phyloP scores from a whole-genome alignment of 2,329 filamentous ascomycete genomes.

The Alternaria rosae region DNA sequence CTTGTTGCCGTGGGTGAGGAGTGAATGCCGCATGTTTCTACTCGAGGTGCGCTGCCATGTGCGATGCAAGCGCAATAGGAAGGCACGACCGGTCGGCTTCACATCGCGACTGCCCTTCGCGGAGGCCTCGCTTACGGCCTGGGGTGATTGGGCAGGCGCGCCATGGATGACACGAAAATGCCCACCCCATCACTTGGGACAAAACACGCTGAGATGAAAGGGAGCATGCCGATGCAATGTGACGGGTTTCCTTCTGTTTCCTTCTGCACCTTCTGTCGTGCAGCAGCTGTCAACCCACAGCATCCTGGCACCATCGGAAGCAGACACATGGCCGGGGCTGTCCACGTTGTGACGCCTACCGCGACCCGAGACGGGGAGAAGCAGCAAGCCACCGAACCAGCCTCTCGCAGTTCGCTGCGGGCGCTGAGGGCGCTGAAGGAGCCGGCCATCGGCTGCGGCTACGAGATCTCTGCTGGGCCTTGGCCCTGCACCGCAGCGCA shows the following conservation, averaged over 20 bases:
- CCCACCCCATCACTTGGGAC: constrained; percentile 15
- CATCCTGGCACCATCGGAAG: constrained; percentile 5
- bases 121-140: constrained; percentile 29
- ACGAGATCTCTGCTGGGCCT: constrained; percentile 30
- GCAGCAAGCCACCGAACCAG: constrained; percentile 28
- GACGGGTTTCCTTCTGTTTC: constrained; percentile 1
- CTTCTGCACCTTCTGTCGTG: constrained; percentile 9
- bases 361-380: constrained; percentile 28
- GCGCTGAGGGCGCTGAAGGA: constrained; percentile 22
- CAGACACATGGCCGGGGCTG: constrained; percentile 12
- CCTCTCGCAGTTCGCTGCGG: constrained; percentile 14
- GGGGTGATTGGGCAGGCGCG: constrained; percentile 30
- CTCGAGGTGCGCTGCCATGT: constrained; percentile 5
- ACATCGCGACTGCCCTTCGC: constrained; percentile 20
- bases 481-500: constrained; percentile 25
- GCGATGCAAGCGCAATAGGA: constrained; percentile 11
- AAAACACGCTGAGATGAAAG: constrained; percentile 30
- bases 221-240: constrained; percentile 18
- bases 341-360: constrained; percentile 35
- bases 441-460: constrained; percentile 35
- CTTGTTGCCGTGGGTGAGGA: not conserved
- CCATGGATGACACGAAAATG: constrained; percentile 27
- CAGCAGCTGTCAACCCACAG: constrained; percentile 12
- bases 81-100: constrained; percentile 15
- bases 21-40: constrained; percentile 7